Percentiles rank a stretch among this genome's conserved stretches.
These are phyloP conservation scores for Taxillus chinensis DNA, from an alignment of 164 flowering plant species.

Conservation along the genomic window DNA sequence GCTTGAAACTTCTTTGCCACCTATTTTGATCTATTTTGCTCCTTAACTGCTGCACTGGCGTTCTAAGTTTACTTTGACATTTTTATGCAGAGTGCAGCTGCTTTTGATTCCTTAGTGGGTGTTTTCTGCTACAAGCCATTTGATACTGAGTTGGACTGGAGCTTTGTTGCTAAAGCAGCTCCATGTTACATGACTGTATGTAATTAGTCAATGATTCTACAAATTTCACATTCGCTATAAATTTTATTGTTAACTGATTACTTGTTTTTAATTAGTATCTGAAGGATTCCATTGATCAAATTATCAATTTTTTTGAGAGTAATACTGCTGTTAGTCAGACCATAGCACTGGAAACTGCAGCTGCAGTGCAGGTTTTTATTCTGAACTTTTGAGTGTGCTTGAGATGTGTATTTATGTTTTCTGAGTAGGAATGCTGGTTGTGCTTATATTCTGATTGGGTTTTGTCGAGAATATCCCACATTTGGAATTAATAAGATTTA, in stretches of 20 bases:
- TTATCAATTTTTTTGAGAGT: conserved; percentile 67
- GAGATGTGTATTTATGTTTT: background rate
- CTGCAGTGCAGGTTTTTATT: conserved; percentile 81
- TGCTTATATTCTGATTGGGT: background rate
- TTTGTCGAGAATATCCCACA: too few relatives aligned
- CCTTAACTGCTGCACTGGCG: background rate
- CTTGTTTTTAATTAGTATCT: conserved; percentile 51
- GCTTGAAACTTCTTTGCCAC: background rate
- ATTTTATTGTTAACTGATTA: conserved; percentile 7
- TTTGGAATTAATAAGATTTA: too few relatives aligned
- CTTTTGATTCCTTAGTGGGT: conserved; percentile 67
- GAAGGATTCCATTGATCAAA: conserved; percentile 75
- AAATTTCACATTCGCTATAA: conserved; percentile 3
- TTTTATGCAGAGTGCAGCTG: conserved; percentile 72
- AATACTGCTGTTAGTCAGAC: conserved; percentile 75
- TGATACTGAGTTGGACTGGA: conserved; percentile 88
- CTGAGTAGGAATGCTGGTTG: background rate
- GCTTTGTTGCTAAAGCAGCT: conserved; percentile 85
- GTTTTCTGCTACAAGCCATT: conserved; percentile 81
- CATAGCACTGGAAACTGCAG: conserved; percentile 89
- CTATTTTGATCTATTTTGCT: background rate
- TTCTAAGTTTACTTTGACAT: conserved; percentile 4
- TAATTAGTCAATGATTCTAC: conserved; percentile 1
- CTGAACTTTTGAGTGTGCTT: background rate
- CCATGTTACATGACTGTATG: conserved; percentile 96